Evolutionary conservation across 2,329 filamentous ascomycete species (phyloP).

Genomic region (Byssothecium circinans): DNA sequence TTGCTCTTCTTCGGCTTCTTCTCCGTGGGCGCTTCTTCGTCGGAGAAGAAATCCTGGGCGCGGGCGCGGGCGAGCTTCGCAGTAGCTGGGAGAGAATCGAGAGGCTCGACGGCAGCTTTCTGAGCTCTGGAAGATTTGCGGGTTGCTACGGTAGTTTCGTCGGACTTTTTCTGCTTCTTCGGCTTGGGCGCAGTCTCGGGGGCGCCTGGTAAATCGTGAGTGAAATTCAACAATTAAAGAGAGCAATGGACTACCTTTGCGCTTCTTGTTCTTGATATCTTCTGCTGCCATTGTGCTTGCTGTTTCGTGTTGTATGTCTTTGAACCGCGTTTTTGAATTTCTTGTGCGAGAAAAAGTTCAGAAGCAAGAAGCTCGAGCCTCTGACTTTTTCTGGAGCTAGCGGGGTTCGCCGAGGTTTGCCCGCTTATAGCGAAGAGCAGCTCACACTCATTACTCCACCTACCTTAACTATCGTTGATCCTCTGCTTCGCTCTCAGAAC

Average conservation of each 20-base stretch:
- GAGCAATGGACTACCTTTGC: slow-evolving; percentile 49
- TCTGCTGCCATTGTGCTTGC: slow-evolving; percentile 55
- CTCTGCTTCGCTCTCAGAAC: no score
- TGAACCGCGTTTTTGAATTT: slow-evolving; percentile 5
- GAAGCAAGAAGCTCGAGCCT: slow-evolving; percentile 28
- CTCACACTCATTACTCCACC: no score
- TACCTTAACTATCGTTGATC: no score
- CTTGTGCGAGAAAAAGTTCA: slow-evolving; percentile 37
- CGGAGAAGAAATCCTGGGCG: slow-evolving; percentile 38
- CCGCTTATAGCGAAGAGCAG: background rate
- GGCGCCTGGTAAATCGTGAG: slow-evolving; percentile 29
- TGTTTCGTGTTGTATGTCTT: slow-evolving; percentile 13
- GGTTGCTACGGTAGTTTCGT: slow-evolving; percentile 24
- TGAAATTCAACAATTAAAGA: slow-evolving; percentile 2
- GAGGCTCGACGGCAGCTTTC: slow-evolving; percentile 24
- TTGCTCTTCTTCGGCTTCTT: slow-evolving; percentile 26
- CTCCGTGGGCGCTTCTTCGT: slow-evolving; percentile 9
- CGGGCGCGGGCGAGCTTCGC: slow-evolving; percentile 38
- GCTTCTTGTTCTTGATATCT: slow-evolving; percentile 57
- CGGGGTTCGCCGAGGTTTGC: slow-evolving; percentile 12
- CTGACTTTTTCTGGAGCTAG: slow-evolving; percentile 12
- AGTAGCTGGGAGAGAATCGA: slow-evolving; percentile 20
- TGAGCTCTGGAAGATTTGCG: slow-evolving; percentile 21
- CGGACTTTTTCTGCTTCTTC: slow-evolving; percentile 44
- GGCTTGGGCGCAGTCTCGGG: slow-evolving; percentile 38